Percentiles rank a stretch among this genome's conserved stretches.
Evolutionary conservation across 2,329 filamentous ascomycete genomes (phyloP).

Genomic region (Cladosporium cucumerinum): DNA sequence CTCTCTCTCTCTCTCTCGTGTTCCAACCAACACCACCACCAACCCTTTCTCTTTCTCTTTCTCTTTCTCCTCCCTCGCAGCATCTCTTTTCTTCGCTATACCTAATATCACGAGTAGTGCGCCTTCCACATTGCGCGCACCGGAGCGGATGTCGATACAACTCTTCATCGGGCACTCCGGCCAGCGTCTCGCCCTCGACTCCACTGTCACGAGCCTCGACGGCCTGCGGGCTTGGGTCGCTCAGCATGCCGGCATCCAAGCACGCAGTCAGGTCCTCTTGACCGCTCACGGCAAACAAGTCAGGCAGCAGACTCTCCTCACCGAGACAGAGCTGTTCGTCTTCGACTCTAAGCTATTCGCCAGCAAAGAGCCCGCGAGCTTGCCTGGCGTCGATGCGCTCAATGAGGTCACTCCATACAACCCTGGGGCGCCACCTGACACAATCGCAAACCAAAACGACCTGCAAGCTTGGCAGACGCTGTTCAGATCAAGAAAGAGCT

Average conservation of each 20-base stretch:
- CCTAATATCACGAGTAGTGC: slow-evolving; percentile 4
- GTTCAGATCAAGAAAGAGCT: slow-evolving; percentile 74
- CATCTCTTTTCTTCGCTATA: background rate
- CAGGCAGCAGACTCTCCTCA: slow-evolving; percentile 73
- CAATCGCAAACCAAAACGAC: slow-evolving; percentile 73
- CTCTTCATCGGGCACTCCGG: slow-evolving; percentile 92
- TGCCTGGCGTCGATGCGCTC: slow-evolving; percentile 52
- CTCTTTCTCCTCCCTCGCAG: background rate
- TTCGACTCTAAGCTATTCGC: slow-evolving; percentile 65
- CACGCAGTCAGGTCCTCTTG: slow-evolving; percentile 79
- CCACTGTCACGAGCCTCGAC: slow-evolving; percentile 73
- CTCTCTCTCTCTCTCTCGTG: background rate
- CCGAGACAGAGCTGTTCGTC: slow-evolving; percentile 87
- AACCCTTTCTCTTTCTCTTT: background rate
- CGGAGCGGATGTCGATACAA: slow-evolving; percentile 73
- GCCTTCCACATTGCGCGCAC: background rate
- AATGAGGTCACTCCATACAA: slow-evolving; percentile 44
- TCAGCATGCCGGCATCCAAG: slow-evolving; percentile 67
- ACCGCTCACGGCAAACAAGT: slow-evolving; percentile 81
- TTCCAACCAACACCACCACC: background rate
- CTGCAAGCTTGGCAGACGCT: slow-evolving; percentile 84
- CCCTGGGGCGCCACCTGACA: slow-evolving; percentile 69
- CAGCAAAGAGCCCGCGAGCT: slow-evolving; percentile 22
- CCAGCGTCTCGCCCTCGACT: slow-evolving; percentile 76
- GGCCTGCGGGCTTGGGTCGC: slow-evolving; percentile 80